Conservation (phyloP, 768 basidiomycete species). For the Boletus rufocinnamomeus region DNA sequence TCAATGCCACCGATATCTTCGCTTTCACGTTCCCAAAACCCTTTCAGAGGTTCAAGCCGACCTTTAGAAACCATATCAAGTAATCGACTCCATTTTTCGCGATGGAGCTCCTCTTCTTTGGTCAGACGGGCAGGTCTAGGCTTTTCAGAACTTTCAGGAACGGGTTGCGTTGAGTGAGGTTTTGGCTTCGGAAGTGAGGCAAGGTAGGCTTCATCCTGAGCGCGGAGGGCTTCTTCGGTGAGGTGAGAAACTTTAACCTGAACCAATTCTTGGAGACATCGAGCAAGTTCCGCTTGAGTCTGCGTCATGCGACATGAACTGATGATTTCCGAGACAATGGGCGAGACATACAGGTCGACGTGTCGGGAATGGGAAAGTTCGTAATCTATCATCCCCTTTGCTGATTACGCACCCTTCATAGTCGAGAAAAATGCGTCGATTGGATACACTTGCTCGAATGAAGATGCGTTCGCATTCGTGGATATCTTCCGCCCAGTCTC, state of each 20-base stretch:
- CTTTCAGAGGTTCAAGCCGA: constrained; percentile 73
- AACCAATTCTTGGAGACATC: constrained; percentile 85
- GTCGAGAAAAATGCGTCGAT: constrained; percentile 86
- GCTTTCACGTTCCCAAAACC: constrained; percentile 79
- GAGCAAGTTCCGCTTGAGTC: constrained; percentile 88
- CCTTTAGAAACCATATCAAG: constrained; percentile 93
- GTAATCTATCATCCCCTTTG: constrained; percentile 80
- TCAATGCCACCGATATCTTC: constrained; percentile 59
- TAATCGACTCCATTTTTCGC: constrained; percentile 80
- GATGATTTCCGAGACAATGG: background rate
- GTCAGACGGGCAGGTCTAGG: constrained; percentile 61
- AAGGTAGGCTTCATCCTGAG: constrained; percentile 87
- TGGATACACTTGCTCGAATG: constrained; percentile 86
- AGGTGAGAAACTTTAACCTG: constrained; percentile 83
- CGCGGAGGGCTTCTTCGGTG: constrained; percentile 80
- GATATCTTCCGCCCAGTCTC: constrained; percentile 88
- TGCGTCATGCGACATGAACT: constrained; percentile 32
- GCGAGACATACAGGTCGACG: constrained; percentile 74
- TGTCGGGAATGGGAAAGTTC: constrained; percentile 95
- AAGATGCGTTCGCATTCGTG: constrained; percentile 86
- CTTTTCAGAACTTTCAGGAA: constrained; percentile 42
- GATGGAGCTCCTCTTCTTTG: constrained; percentile 75
- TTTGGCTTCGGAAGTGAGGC: constrained; percentile 87
- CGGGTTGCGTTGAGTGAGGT: constrained; percentile 42
- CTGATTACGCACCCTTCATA: constrained; percentile 77